These are phyloP conservation scores for Salix arbutifolia DNA, from an alignment of 345 rosid species.

Conservation along the genomic window DNA sequence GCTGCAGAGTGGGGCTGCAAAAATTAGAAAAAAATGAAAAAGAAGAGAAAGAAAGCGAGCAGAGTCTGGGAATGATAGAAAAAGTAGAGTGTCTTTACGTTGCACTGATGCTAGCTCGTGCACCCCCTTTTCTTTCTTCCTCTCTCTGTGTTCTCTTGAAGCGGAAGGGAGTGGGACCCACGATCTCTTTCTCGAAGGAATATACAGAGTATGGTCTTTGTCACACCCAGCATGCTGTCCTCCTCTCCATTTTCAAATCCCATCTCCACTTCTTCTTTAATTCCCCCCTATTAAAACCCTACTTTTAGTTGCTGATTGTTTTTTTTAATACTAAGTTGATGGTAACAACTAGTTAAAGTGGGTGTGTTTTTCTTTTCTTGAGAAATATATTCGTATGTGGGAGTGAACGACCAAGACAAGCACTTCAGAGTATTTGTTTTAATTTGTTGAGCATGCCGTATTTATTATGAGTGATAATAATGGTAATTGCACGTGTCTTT, in stretches of 20 bases:
- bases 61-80: slow-evolving; percentile 15
- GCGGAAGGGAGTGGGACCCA: slow-evolving; percentile 17
- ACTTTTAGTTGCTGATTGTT: neutral
- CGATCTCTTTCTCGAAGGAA: slow-evolving; percentile 60
- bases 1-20: slow-evolving; percentile 8
- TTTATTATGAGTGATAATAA: too few species aligned
- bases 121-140: slow-evolving; percentile 13
- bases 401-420: neutral
- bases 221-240: slow-evolving; percentile 53
- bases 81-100: slow-evolving; percentile 34
- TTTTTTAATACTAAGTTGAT: neutral
- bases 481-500: neutral
- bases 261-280: slow-evolving; percentile 1
- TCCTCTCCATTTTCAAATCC: slow-evolving; percentile 21
- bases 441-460: neutral
- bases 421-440: neutral
- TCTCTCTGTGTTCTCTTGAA: neutral
- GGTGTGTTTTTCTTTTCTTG: neutral
- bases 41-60: neutral
- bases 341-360: neutral
- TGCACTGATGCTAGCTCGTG: slow-evolving; percentile 34
- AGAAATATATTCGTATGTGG: neutral
- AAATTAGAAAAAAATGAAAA: neutral
- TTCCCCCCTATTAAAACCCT: neutral
- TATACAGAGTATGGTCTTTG: slow-evolving; percentile 56